A percentile compares a stretch with the other conserved stretches of the same genome.
phyloP scores from a whole-genome alignment of 1,284 basidiomycete genomes.

The Pseudozyma hubeiensis region DNA sequence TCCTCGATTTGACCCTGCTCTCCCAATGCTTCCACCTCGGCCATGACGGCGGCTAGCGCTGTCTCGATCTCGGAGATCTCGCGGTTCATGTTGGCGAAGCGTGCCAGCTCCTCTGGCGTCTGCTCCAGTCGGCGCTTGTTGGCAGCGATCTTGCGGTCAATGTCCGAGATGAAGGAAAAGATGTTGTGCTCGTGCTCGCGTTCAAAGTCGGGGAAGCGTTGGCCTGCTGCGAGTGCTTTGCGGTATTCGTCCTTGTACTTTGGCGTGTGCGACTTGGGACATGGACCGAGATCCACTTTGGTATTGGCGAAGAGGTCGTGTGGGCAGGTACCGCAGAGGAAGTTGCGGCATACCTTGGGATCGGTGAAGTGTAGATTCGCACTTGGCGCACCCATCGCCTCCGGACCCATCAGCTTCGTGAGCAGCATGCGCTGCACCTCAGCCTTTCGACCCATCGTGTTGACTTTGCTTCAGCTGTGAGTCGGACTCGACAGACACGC shows the following conservation, averaged over 20 bases:
- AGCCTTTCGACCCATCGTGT: conserved; percentile 65
- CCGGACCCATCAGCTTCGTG: conserved; percentile 73
- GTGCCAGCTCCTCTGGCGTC: conserved; percentile 98
- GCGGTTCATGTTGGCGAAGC: conserved; percentile 97
- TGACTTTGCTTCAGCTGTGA: no score
- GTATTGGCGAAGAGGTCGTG: conserved; percentile 98
- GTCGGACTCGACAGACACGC: no score
- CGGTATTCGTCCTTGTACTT: conserved; percentile 91
- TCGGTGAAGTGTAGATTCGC: conserved; percentile 88
- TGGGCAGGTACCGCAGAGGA: conserved; percentile 95
- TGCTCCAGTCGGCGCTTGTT: conserved; percentile 96
- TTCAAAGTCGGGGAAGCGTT: conserved; percentile 63
- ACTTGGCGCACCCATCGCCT: conserved; percentile 64
- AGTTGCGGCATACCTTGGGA: conserved; percentile 99
- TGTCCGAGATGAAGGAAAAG: conserved; percentile 95
- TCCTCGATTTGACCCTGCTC: conserved; percentile 98
- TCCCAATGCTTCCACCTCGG: conserved; percentile 96
- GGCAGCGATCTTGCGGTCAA: conserved; percentile 92
- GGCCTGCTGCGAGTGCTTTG: conserved; percentile 78
- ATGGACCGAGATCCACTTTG: conserved; percentile 99
- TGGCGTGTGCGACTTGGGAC: conserved; percentile 95
- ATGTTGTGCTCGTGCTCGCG: conserved; percentile 87
- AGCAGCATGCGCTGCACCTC: conserved; percentile 93
- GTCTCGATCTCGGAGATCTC: conserved; percentile 99
- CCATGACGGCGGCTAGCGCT: conserved; percentile 96